Evolutionary conservation across 2,329 filamentous ascomycete species (phyloP).

Genomic region (Pseudohalonectria lignicola): DNA sequence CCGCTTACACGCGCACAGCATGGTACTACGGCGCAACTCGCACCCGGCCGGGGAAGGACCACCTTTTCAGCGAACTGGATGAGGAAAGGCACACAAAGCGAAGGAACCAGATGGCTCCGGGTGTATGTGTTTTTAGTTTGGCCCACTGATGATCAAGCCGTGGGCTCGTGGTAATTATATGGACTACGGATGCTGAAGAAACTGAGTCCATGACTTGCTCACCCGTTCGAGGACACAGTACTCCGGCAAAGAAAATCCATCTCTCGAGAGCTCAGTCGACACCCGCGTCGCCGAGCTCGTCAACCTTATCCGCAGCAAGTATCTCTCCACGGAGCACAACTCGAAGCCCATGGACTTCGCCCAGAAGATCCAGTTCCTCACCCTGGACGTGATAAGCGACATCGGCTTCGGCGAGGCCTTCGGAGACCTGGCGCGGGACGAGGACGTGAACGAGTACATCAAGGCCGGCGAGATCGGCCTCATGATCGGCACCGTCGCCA

Average conservation of each 20-base stretch:
- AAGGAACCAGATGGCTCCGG: constrained; percentile 36
- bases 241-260: constrained; percentile 40
- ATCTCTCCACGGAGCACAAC: constrained; percentile 20
- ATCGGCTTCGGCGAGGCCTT: constrained; percentile 33
- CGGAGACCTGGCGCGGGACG: constrained; percentile 27
- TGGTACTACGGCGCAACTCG: constrained; percentile 24
- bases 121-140: constrained; percentile 16
- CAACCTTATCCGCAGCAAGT: constrained; percentile 33
- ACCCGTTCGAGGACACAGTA: too few relatives aligned
- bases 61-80: constrained; percentile 19
- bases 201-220: too few relatives aligned
- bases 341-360: constrained; percentile 34
- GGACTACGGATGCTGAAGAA: too few relatives aligned
- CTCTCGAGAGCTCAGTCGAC: constrained; percentile 38
- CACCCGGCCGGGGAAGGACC: constrained; percentile 19
- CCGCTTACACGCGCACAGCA: constrained; percentile 12
- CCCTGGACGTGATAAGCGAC: constrained; percentile 37
- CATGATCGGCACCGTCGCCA: constrained; percentile 17
- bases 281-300: constrained; percentile 31
- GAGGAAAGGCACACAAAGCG: constrained; percentile 28
- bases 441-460: constrained; percentile 30
- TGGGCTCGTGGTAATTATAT: too few relatives aligned
- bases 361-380: constrained; percentile 33
- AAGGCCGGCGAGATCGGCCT: constrained; percentile 24
- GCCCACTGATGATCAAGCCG: too few relatives aligned